Evolutionary conservation across 2,329 filamentous ascomycete species (phyloP).

Genomic region (Capronia epimyces): DNA sequence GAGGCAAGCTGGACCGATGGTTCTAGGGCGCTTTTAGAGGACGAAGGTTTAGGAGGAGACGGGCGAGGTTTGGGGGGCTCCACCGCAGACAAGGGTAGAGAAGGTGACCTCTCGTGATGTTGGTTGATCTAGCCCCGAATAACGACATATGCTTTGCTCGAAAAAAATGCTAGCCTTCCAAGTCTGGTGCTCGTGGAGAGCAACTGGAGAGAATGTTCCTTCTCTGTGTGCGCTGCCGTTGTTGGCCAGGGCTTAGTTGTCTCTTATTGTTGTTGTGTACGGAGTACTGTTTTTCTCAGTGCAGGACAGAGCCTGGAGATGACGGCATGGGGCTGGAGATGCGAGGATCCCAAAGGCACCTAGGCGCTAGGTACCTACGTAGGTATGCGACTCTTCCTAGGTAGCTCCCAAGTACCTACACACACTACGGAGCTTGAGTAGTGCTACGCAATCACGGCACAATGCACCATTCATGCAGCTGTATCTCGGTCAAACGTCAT

Average conservation of each 20-base stretch:
- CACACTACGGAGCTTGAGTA: neutral
- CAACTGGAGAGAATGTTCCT: neutral
- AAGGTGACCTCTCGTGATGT: constrained; percentile 2
- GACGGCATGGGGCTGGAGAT: neutral
- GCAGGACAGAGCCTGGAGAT: neutral
- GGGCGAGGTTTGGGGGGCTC: neutral
- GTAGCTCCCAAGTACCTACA: no score
- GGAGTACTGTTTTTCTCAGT: neutral
- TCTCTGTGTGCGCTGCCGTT: neutral
- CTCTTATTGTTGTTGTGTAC: neutral
- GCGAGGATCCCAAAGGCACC: neutral
- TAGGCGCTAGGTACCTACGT: neutral
- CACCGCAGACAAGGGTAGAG: constrained; percentile 1
- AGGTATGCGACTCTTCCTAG: no score
- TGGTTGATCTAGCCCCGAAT: neutral
- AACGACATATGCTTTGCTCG: neutral
- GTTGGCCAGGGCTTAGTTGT: neutral
- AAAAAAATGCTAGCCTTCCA: neutral
- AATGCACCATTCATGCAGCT: neutral
- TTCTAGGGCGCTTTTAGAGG: constrained; percentile 12
- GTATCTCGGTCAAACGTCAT: neutral
- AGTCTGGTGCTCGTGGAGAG: neutral
- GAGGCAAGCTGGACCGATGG: constrained; percentile 26
- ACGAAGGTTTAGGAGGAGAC: constrained; percentile 2
- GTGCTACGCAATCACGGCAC: neutral